These are phyloP conservation scores for Phytopythium vexans DNA, from an alignment of 352 stramenopile species.

Conservation along the genomic window DNA sequence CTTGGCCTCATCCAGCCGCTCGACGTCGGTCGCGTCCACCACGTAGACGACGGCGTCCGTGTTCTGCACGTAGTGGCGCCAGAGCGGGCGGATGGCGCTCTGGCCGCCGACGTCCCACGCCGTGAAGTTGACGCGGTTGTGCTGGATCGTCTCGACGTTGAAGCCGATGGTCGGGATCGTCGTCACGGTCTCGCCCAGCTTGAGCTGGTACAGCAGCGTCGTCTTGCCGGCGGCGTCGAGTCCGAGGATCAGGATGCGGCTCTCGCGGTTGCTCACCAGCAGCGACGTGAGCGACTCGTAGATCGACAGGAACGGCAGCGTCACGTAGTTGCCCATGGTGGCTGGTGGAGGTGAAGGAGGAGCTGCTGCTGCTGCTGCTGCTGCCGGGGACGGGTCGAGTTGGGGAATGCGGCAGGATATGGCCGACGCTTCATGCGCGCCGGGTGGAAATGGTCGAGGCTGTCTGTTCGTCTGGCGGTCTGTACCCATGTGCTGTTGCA, in stretches of 20 bases:
- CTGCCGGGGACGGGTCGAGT: neutral
- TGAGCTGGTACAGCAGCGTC: slow-evolving; percentile 92
- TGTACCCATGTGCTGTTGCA: too few relatives aligned
- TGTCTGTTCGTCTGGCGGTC: too few relatives aligned
- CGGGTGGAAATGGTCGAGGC: too few relatives aligned
- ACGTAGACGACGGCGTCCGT: slow-evolving; percentile 84
- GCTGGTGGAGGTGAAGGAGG: too few relatives aligned
- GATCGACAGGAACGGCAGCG: slow-evolving; percentile 27
- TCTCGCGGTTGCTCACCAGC: slow-evolving; percentile 30
- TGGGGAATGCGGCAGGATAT: neutral
- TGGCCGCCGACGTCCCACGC: slow-evolving; percentile 82
- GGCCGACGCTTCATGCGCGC: too few relatives aligned
- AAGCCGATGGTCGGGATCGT: slow-evolving; percentile 87
- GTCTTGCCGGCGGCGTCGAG: slow-evolving; percentile 96
- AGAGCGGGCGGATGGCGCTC: slow-evolving; percentile 42
- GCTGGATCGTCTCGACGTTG: slow-evolving; percentile 80
- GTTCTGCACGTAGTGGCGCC: slow-evolving; percentile 63
- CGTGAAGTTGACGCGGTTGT: slow-evolving; percentile 73
- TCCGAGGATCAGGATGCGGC: slow-evolving; percentile 86
- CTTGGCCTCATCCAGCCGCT: slow-evolving; percentile 45
- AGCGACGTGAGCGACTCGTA: slow-evolving; percentile 24
- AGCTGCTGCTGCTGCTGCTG: neutral
- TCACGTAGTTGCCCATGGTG: slow-evolving; percentile 48
- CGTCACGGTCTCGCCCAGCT: slow-evolving; percentile 64
- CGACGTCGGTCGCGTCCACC: slow-evolving; percentile 55